Evolutionary conservation across 1,139 yeast species (phyloP).

Genomic region (Scheffersomyces cryptocercus): DNA sequence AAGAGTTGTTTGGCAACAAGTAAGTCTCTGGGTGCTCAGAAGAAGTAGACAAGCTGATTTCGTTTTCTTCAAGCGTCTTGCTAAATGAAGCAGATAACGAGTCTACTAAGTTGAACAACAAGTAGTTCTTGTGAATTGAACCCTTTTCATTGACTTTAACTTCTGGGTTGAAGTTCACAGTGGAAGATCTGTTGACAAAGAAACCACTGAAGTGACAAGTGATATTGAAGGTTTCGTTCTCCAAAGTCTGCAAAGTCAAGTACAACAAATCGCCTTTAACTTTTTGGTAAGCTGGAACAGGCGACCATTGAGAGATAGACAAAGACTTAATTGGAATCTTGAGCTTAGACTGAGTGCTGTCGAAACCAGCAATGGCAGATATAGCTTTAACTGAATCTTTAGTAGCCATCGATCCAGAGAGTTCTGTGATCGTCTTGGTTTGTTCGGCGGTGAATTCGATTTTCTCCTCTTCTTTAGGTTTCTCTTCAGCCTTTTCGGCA

Average conservation of each 20-base stretch:
- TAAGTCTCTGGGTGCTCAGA: constrained; percentile 58
- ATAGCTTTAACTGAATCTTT: constrained; percentile 6
- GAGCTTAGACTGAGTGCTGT: constrained; percentile 23
- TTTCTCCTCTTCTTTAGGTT: constrained; percentile 10
- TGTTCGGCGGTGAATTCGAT: constrained; percentile 16
- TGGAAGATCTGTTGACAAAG: constrained; percentile 68
- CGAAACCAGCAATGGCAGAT: constrained; percentile 15
- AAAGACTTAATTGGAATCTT: constrained; percentile 53
- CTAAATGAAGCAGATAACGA: constrained; percentile 56
- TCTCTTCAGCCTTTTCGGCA: constrained; percentile 4
- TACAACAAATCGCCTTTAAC: constrained; percentile 79
- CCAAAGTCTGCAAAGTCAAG: constrained; percentile 72
- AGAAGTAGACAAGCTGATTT: constrained; percentile 40
- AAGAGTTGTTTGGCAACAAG: constrained; percentile 59
- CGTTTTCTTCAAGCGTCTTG: constrained; percentile 39
- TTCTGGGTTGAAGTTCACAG: constrained; percentile 68
- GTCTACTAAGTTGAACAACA: constrained; percentile 55
- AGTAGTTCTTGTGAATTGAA: constrained; percentile 37
- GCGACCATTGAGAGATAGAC: constrained; percentile 81
- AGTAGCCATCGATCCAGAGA: constrained; percentile 10
- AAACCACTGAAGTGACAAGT: constrained; percentile 82
- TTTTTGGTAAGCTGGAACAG: constrained; percentile 68
- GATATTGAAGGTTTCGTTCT: constrained; percentile 75
- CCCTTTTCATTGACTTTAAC: constrained; percentile 45
- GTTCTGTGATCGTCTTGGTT: constrained; percentile 8